Base-by-base conservation (phyloP, 495 filamentous ascomycete genomes). In the Xylaria longipes region DNA sequence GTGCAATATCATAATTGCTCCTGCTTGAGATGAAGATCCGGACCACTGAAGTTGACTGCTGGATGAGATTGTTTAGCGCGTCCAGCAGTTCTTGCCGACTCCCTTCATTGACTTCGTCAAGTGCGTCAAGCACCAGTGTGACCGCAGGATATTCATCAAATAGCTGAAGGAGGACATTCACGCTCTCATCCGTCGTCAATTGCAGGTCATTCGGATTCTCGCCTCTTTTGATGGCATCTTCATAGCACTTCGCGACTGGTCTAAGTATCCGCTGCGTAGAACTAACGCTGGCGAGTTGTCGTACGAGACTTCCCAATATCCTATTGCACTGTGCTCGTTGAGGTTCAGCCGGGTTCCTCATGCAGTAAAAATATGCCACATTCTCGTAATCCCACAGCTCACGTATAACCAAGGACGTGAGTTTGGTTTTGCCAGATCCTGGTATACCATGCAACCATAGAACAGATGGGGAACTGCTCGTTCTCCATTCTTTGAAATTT, bases 121-220 rank as follows among this genome's bases (percentile, higher is more conserved):
- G 31, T 27, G 60, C 69, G 41, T 71, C 69, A 52, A 71, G 45
- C 29, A 71, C 61, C 6, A 66, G 39, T 22, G 61, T 65, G 8
- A 71, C 69, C 41, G 60, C 60, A 39, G 69, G 69, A 50, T 71
- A 71, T n/a, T 71, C 50, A 29, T 45, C 50, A 29, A 71, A 57
- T 14, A 71, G 50, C 37, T 68, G n/a, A 17, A 71, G 31, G 12
- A 67, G 65, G 25, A 68, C n/a, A 39, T 43, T 15, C 35, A 64
- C 69, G 45, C 57, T 22, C 33, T 62, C 60, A 25, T 62, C 60
- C 27, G 37, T 62, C 20, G n/a, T 22, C 60, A 2, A 22, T 2
- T n/a, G 20, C 6, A 3, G 57, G 20, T 60, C 57, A 37, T 7
- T 60, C 33, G 2, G n/a, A n/a, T n/a, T n/a, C n/a, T 8, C 58